Percentiles rank a stretch among this genome's conserved stretches.
These are phyloP conservation scores for Tilletia horrida DNA, from an alignment of 1,284 basidiomycete genomes.

Conservation along the genomic window DNA sequence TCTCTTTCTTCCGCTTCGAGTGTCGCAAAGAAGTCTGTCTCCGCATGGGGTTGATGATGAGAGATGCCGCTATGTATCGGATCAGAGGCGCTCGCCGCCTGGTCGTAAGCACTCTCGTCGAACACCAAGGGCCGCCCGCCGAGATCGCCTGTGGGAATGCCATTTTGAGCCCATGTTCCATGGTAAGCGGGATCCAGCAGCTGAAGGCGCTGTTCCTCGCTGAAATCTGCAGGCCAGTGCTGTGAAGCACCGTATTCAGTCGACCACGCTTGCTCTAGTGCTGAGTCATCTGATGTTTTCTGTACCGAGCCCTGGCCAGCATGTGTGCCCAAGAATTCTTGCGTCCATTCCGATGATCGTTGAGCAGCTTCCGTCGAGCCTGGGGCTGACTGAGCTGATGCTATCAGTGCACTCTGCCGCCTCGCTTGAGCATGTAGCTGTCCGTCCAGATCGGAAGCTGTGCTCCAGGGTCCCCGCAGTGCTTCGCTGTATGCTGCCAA, in stretches of 20 bases:
- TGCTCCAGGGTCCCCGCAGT: neutral
- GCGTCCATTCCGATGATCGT: no score
- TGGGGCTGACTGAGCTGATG: neutral
- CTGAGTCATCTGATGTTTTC: no score
- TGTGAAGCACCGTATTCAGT: no score
- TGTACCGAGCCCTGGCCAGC: no score
- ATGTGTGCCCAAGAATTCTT: no score
- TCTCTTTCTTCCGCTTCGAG: slow-evolving; percentile 4
- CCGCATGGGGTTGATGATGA: neutral
- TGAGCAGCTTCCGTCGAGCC: neutral
- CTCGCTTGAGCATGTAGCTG: slow-evolving; percentile 1
- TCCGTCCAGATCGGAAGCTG: slow-evolving; percentile 13
- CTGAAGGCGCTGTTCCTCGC: neutral
- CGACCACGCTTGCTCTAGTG: no score
- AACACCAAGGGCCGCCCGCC: neutral
- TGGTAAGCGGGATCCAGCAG: neutral
- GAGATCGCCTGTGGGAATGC: neutral
- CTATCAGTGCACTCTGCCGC: neutral
- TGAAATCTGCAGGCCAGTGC: no score
- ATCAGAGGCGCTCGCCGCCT: neutral
- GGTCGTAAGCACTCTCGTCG: neutral
- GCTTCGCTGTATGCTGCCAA: slow-evolving; percentile 7
- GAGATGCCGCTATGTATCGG: no score
- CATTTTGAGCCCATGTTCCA: neutral
- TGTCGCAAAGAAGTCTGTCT: slow-evolving; percentile 10